Evolutionary conservation across 164 flowering plant genomes (phyloP), one percentile per base, ranked within the genome.

Genomic region (Magnolia changhungtana): DNA sequence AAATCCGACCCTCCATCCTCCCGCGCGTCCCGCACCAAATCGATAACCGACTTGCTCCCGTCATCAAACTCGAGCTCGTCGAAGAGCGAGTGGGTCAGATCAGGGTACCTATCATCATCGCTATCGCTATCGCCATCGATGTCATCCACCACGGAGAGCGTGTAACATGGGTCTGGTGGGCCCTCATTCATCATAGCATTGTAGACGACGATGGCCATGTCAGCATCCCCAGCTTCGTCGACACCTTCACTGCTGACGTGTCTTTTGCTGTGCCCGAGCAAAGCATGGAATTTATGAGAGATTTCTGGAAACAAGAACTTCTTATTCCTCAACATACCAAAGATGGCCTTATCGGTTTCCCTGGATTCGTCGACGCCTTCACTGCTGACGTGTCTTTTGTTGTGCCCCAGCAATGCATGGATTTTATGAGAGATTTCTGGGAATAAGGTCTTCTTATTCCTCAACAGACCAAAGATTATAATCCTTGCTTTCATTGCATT

Each of bases 21-120:
- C 81, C 85, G 88, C 1, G 90, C 82, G 52, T 86, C 88, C 87
- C 79, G 86, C 74, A 90, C 91, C 80, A 89, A 7, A 68, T 92
- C 97, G 7, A 92, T 83, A 27, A 86, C 83, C 1, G 94, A 90
- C 1, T 80, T 84, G 1, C 69, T 82, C 27, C 82, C 86, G 7
- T 89, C 82, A 0, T 80, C 85, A 18, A 69, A 70, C 20, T 67
- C 76, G 1, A 71, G 80, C 27, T 86, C 87, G 1, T 83, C 82
- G 24, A 88, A 86, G 61, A 86, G 71, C 2, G 80, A 75, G 74
- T 87, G 90, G 8, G 83, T 87, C 8, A 87, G 76, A 72, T 87
- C 90, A 0, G 90, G 90, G 78, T 87, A 87, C 73, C 81, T 82
- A n/a, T 85, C 80, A 2, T 83, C 81, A 3, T 79, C 80, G 5